Base-by-base conservation (phyloP, 2,329 filamentous ascomycete genomes). In the Apiospora arundinis region DNA sequence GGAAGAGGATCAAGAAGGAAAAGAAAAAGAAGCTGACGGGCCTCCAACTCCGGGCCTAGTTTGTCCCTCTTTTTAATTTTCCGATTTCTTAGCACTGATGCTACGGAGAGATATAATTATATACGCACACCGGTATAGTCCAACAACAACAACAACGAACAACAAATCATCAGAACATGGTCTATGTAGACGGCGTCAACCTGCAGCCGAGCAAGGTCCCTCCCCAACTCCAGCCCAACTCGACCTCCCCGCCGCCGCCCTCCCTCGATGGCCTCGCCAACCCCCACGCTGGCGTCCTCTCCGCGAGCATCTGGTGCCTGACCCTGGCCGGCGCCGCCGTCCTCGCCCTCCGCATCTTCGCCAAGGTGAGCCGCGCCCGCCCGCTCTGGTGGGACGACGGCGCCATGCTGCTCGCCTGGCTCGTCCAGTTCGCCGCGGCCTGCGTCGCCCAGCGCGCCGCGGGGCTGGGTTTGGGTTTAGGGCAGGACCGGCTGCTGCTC, bases 331-430 rank as follows among this genome's bases (percentile, higher is more conserved):
- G 52, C 16, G 69, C 44, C 32, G 52, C 21, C 18, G 65, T 70
- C 9, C 46, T 70, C n/a, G 69, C 52, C 18, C 69, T 70, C 28
- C 63, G 69, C 1, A 60, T 70, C 23, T 70, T 68, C 48, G 69
- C 69, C n/a, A 70, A 70, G 25, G 46, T 70, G 37, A 49, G 25
- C 40, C 60, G 65, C 16, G 69, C 63, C 9, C 69, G 65, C n/a
- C 46, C 32, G 18, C 40, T 70, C 42, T 70, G 60, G 65, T 70
- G 63, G 65, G 69, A 70, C 28, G 69, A 70, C 37, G 11, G 16
- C 25, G 40, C 42, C 45, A 67, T 70, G 69, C 45, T 60, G 49
- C 23, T 67, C 21, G 66, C 69, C 7, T 67, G 65, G 69, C 16
- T 49, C 2, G 18, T 68, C 2, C 60, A 68, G 60, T 23, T 70